Evolutionary conservation across 164 flowering plant species (phyloP).

Genomic region (Vitis riparia): DNA sequence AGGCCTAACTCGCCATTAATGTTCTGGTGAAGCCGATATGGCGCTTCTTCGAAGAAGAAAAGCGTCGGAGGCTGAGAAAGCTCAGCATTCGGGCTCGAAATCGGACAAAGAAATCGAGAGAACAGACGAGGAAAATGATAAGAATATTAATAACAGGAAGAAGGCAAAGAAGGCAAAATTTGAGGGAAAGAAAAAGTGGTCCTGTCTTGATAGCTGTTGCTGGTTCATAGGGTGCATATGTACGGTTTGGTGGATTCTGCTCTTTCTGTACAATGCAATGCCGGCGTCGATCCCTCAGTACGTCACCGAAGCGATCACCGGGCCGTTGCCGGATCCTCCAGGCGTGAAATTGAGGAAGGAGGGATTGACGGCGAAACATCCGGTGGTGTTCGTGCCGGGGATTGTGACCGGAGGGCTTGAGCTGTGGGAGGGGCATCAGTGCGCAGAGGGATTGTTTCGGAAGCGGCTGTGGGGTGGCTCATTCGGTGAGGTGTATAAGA

Average conservation of each 20-base stretch:
- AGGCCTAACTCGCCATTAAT: too few relatives aligned
- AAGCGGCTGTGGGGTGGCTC: conserved; percentile 98
- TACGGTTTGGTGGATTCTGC: conserved; percentile 38
- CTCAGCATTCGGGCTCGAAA: background rate
- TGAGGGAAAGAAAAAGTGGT: conserved; percentile 25
- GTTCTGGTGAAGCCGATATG: conserved; percentile 6
- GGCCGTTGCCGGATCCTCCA: conserved; percentile 90
- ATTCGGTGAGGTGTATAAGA: conserved; percentile 88
- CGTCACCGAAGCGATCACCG: conserved; percentile 90
- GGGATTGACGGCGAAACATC: conserved; percentile 77
- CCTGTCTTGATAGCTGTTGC: conserved; percentile 48
- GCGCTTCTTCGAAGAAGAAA: conserved; percentile 23
- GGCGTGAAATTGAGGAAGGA: conserved; percentile 84
- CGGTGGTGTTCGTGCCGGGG: conserved; percentile 95
- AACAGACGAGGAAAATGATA: background rate
- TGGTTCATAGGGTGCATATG: conserved; percentile 47
- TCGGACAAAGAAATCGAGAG: background rate
- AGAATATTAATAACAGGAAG: conserved; percentile 8
- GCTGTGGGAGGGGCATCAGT: conserved; percentile 90
- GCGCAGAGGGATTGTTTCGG: conserved; percentile 87
- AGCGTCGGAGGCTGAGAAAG: conserved; percentile 10
- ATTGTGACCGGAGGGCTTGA: conserved; percentile 98
- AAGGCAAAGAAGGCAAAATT: background rate
- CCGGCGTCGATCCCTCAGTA: conserved; percentile 90
- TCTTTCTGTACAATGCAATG: conserved; percentile 68